Base-by-base conservation (phyloP, 768 basidiomycete genomes). In the Lentinula lateritia region DNA sequence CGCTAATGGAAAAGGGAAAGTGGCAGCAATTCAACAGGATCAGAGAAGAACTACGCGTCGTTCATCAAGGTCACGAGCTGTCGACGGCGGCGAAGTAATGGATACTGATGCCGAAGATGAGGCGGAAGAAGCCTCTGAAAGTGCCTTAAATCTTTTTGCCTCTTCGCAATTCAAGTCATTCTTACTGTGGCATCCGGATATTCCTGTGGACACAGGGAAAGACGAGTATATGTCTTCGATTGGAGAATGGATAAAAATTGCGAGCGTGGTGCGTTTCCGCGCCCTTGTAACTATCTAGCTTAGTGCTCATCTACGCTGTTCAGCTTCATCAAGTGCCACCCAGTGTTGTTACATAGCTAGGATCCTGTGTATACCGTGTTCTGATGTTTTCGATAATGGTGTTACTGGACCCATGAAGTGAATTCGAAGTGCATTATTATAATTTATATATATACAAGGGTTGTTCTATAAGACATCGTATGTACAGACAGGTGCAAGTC, bases 111-210 rank as follows among this genome's bases (percentile, higher is more conserved):
- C 68, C 67, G 61, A 68, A 65, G 68, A 70, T 7, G 66, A 56
- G 63, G 71, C 73, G 42, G 71, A 64, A 3, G 68, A 58, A 46
- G 62, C 62, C 23, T 75, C 36, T 68, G 7, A 74, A 64, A 50
- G 68, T 66, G n/a, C 53, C 39, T 45, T 48, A 28, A 16, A 50
- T 32, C 59, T 60, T 20, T 66, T 74, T 6, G 81, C 87, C 4
- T 73, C 75, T 2, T 79, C 82, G 0, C 78, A 76, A 52, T 93
- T 93, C 67, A 76, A 80, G 2, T 84, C 83, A 1, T 83, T 93
- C 64, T 81, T 83, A n/a, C 69, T 93, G 23, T 93, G 92, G 92
- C 78, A 85, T 61, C 81, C 87, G 4, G 92, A 93, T 71, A 80
- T 82, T 20, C 82, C 84, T 0, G 83, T 89, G 1, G 86, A 92